Percentiles rank a stretch among this genome's conserved stretches.
Evolutionary conservation across 345 rosid species (phyloP).

Genomic region (Boechera divaricarpa): DNA sequence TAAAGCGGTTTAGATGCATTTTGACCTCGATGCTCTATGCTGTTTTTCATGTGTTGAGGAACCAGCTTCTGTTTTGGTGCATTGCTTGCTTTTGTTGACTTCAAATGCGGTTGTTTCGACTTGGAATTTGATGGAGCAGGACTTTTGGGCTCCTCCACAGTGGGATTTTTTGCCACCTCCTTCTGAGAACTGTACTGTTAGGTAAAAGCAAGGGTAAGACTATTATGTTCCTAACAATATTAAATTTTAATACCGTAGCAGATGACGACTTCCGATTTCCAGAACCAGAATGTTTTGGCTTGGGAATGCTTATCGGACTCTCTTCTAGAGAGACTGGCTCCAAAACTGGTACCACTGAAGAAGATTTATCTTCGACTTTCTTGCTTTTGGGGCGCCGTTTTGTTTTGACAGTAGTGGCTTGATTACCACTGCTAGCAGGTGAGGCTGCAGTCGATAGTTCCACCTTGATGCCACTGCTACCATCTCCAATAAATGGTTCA

Average conservation of each 20-base stretch:
- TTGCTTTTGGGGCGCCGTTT: slow-evolving; percentile 54
- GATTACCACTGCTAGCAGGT: slow-evolving; percentile 35
- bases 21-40: slow-evolving; percentile 48
- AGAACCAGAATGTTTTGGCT: slow-evolving; percentile 43
- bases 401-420: slow-evolving; percentile 43
- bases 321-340: slow-evolving; percentile 42
- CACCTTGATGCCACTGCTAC: slow-evolving; percentile 28
- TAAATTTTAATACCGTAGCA: slow-evolving; percentile 52
- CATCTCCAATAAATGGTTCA: slow-evolving; percentile 41
- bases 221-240: slow-evolving; percentile 13
- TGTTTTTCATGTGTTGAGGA: slow-evolving; percentile 49
- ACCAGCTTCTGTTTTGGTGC: slow-evolving; percentile 46
- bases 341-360: slow-evolving; percentile 45
- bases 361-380: slow-evolving; percentile 49
- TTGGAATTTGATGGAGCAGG: slow-evolving; percentile 51
- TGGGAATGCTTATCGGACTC: slow-evolving; percentile 39
- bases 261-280: slow-evolving; percentile 33
- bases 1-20: slow-evolving; percentile 61
- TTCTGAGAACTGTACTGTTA: slow-evolving; percentile 55
- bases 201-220: slow-evolving; percentile 37
- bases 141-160: slow-evolving; percentile 37
- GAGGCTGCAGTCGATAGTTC: slow-evolving; percentile 39
- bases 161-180: slow-evolving; percentile 33
- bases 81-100: slow-evolving; percentile 45
- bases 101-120: slow-evolving; percentile 51